Base-by-base conservation (phyloP, 2,329 filamentous ascomycete genomes). In the Ophiostoma novo-ulmi region DNA sequence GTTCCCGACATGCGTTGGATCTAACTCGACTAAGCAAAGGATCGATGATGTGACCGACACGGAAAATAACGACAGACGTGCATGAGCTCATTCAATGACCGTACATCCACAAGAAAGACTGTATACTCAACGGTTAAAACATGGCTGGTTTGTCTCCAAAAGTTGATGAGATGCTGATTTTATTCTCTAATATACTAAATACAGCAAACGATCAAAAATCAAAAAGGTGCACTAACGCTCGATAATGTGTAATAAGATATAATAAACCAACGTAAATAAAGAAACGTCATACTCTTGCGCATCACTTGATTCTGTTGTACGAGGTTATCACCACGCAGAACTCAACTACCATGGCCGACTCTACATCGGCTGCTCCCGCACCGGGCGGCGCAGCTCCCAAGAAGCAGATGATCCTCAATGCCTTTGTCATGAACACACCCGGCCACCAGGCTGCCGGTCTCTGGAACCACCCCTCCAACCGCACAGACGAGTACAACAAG, bases 341-440 rank as follows among this genome's bases (percentile, higher is more conserved):
- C 5, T 13, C 8, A 58, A 1, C 14, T 26, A 58, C 11, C n/a
- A 58, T 58, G 52, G 22, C 52, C 11, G 52, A 58, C n/a, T 11
- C 52, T 14, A 10, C 48, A 26, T 10, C n/a, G 7, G 5, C n/a
- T 11, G n/a, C 52, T 10, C 52, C 52, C 8, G 52, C n/a, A 4
- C n/a, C 52, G 52, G 52, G 22, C n/a, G 52, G n/a, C 7, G 5
- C 52, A 5, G 52, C 39, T 3, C 6, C 69, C 8, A 31, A 63
- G 10, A 82, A 81, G 75, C 78, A 77, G 69, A 74, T 82, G 44
- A 80, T 82, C 68, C 75, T 82, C 73, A 82, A 82, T 74, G 81
- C 81, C 1, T 82, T 82, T 70, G 81, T 82, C 39, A 72, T 73
- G 73, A 72, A 71, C 67, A 70, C 71, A 6, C 71, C 71, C 13